phyloP scores from a whole-genome alignment of 2,329 filamentous ascomycete genomes.

The Pseudogymnoascus sp. region DNA sequence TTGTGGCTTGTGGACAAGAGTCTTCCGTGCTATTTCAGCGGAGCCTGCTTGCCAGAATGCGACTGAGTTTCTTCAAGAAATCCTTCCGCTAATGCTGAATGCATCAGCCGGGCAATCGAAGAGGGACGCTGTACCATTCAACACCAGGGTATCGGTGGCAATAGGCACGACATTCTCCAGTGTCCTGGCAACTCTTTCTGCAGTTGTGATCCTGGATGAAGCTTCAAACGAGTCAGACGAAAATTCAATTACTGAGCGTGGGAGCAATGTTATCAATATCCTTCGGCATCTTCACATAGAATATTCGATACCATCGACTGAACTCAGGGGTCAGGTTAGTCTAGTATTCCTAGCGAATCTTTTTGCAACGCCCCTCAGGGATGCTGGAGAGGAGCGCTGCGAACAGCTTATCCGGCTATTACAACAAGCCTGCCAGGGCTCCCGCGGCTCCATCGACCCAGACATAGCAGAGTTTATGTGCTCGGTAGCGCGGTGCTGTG shows the following conservation, averaged over 20 bases:
- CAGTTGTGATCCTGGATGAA: constrained; percentile 29
- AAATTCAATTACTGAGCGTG: neutral
- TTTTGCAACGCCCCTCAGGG: neutral
- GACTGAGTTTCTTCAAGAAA: constrained; percentile 10
- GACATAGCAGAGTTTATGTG: constrained; percentile 34
- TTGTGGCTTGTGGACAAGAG: constrained; percentile 34
- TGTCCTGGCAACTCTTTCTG: constrained; percentile 35
- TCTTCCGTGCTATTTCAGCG: constrained; percentile 32
- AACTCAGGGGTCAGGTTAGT: neutral
- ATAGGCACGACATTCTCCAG: constrained; percentile 35
- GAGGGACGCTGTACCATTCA: neutral
- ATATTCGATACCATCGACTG: neutral
- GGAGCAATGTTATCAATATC: constrained; percentile 3
- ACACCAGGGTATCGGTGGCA: constrained; percentile 13
- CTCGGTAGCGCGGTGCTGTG: constrained; percentile 41
- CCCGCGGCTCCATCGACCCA: neutral
- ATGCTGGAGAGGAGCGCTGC: neutral
- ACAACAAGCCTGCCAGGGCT: constrained; percentile 1
- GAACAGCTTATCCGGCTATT: neutral
- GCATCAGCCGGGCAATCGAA: neutral
- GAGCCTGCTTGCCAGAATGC: constrained; percentile 18
- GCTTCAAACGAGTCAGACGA: neutral
- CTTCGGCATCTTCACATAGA: constrained; percentile 7
- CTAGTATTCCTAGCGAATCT: constrained; percentile 6
- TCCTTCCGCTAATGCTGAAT: constrained; percentile 9